A percentile compares a stretch with the other conserved stretches of the same genome.
Conservation (phyloP, 1,139 yeast species). For the Candida anutae region DNA sequence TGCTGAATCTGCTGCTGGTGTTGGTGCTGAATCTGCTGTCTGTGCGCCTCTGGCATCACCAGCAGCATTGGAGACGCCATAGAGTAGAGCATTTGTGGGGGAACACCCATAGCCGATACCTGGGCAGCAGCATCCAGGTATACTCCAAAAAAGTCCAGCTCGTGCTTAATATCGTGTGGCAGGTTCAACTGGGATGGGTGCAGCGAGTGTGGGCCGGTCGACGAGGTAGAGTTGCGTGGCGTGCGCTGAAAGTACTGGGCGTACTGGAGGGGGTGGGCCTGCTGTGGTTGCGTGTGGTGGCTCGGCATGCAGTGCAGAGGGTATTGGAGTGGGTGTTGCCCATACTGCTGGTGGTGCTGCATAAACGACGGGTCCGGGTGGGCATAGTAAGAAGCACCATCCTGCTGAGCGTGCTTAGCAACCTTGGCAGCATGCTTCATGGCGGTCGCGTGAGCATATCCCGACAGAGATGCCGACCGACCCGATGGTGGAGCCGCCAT, state of each 20-base stretch:
- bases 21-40: neutral
- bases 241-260: constrained; percentile 1
- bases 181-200: too few relatives aligned
- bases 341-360: constrained; percentile 1
- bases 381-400: neutral
- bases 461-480: too few relatives aligned
- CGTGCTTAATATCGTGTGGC: too few relatives aligned
- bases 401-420: neutral
- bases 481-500: too few relatives aligned
- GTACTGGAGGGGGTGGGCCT: constrained; percentile 1
- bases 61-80: neutral
- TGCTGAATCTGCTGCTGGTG: constrained; percentile 1
- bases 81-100: neutral
- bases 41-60: neutral
- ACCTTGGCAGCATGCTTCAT: neutral
- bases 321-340: neutral
- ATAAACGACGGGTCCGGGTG: neutral
- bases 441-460: constrained; percentile 1
- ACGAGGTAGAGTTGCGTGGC: neutral
- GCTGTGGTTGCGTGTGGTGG: neutral
- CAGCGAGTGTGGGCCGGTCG: too few relatives aligned
- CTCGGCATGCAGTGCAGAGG: neutral
- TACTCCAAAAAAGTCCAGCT: too few relatives aligned
- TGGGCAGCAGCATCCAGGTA: too few relatives aligned
- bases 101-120: neutral